Percentiles rank a stretch among this genome's conserved stretches.
These are phyloP conservation scores for Tricholoma hemisulphureum DNA, from an alignment of 768 basidiomycete species.

Conservation along the genomic window DNA sequence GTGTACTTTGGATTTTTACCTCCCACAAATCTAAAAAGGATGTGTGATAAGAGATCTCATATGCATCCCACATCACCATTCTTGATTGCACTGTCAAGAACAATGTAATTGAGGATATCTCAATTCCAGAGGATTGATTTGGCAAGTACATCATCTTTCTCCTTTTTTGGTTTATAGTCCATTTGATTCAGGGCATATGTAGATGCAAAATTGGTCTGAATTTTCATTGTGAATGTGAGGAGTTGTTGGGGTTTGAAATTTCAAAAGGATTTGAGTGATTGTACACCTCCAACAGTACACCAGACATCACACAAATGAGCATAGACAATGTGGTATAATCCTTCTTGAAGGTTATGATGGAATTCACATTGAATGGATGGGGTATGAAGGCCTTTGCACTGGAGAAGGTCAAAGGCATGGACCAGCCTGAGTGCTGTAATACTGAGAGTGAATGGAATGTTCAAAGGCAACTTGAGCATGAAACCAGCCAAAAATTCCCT, in stretches of 20 bases:
- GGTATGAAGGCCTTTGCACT: conserved; percentile 28
- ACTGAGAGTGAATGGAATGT: conserved; percentile 41
- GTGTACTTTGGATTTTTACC: no score
- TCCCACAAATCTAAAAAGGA: conserved; percentile 33
- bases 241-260: conserved; percentile 21
- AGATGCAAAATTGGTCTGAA: conserved; percentile 34
- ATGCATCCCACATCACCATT: conserved; percentile 36
- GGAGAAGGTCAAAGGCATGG: conserved; percentile 32
- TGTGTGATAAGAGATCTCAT: conserved; percentile 28
- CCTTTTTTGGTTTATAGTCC: conserved; percentile 7
- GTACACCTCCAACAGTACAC: conserved; percentile 24
- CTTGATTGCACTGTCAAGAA: conserved; percentile 34
- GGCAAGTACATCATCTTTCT: conserved; percentile 22
- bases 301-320: conserved; percentile 37
- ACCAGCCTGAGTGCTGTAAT: conserved; percentile 30
- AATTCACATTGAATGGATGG: conserved; percentile 29
- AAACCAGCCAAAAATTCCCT: conserved; percentile 38
- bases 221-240: conserved; percentile 18
- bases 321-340: conserved; percentile 33
- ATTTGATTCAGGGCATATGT: conserved; percentile 22
- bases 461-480: conserved; percentile 40
- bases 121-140: conserved; percentile 35
- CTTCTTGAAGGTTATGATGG: conserved; percentile 35
- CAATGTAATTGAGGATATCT: conserved; percentile 37
- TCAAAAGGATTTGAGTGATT: no score